Evolutionary conservation across 306 rosid genomes (phyloP).

Genomic region (Vigna unguiculata): DNA sequence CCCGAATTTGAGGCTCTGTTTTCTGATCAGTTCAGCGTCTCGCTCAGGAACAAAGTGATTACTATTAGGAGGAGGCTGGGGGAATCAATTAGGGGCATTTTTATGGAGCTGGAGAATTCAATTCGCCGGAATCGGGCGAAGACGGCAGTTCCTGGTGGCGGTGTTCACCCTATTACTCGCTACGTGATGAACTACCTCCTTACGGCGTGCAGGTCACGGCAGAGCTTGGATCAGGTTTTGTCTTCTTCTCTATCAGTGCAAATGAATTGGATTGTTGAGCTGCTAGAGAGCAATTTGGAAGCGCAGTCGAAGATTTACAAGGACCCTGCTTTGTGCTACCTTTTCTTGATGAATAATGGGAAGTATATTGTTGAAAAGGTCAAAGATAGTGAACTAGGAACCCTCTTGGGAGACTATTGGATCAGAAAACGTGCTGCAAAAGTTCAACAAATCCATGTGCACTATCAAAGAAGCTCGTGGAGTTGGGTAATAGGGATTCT

Average conservation of each 20-base stretch:
- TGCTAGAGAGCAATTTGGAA: constrained; percentile 85
- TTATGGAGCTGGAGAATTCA: constrained; percentile 94
- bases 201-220: constrained; percentile 82
- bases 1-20: constrained; percentile 75
- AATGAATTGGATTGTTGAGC: constrained; percentile 92
- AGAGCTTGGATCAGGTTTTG: constrained; percentile 75
- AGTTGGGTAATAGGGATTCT: constrained; percentile 63
- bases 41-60: constrained; percentile 73
- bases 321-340: constrained; percentile 69
- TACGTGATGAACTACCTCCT: constrained; percentile 95
- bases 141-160: constrained; percentile 84
- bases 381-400: constrained; percentile 76
- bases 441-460: constrained; percentile 66
- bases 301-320: constrained; percentile 83
- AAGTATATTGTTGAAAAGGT: constrained; percentile 85
- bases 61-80: constrained; percentile 90
- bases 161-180: constrained; percentile 91
- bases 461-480: constrained; percentile 89
- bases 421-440: constrained; percentile 78
- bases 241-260: constrained; percentile 71
- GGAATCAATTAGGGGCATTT: constrained; percentile 82
- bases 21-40: constrained; percentile 76
- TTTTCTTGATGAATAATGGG: constrained; percentile 92
- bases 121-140: constrained; percentile 88
- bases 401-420: constrained; percentile 88